phyloP scores from a whole-genome alignment of 2,329 filamentous ascomycete genomes.

The Thermoascus crustaceus region DNA sequence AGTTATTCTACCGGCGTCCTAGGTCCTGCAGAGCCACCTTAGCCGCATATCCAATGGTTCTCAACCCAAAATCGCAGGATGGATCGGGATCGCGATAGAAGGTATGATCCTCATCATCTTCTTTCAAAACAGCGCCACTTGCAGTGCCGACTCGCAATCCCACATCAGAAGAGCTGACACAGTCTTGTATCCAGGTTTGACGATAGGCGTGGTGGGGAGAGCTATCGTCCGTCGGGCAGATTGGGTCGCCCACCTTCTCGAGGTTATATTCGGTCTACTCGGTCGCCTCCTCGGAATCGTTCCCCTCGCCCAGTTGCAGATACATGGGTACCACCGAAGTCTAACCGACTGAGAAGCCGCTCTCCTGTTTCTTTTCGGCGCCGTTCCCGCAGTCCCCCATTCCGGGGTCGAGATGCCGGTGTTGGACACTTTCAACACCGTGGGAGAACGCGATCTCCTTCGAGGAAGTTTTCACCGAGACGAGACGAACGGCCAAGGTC shows the following conservation, averaged over 20 bases:
- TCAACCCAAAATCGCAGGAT: no score
- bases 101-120: constrained; percentile 21
- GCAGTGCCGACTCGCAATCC: not conserved
- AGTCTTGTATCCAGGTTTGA: constrained; percentile 23
- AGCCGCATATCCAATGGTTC: no score
- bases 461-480: constrained; percentile 33
- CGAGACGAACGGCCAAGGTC: constrained; percentile 33
- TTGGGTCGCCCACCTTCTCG: constrained; percentile 26
- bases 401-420: constrained; percentile 27
- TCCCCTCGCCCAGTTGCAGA: constrained; percentile 32
- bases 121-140: not conserved
- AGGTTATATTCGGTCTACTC: constrained; percentile 26
- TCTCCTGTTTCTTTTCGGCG: constrained; percentile 34
- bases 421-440: constrained; percentile 24
- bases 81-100: constrained; percentile 37
- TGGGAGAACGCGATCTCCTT: constrained; percentile 28
- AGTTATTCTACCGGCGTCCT: no score
- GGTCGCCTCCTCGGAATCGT: constrained; percentile 30
- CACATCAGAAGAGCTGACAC: constrained; percentile 7
- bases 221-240: constrained; percentile 33
- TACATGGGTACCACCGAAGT: constrained; percentile 34
- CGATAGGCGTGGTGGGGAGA: constrained; percentile 36
- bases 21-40: no score
- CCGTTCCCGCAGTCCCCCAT: constrained; percentile 35
- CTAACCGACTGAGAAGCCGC: constrained; percentile 33